Percentiles rank a stretch among this genome's conserved stretches.
phyloP scores from a whole-genome alignment of 1,139 yeast genomes.

The Debaryomyces sp. region DNA sequence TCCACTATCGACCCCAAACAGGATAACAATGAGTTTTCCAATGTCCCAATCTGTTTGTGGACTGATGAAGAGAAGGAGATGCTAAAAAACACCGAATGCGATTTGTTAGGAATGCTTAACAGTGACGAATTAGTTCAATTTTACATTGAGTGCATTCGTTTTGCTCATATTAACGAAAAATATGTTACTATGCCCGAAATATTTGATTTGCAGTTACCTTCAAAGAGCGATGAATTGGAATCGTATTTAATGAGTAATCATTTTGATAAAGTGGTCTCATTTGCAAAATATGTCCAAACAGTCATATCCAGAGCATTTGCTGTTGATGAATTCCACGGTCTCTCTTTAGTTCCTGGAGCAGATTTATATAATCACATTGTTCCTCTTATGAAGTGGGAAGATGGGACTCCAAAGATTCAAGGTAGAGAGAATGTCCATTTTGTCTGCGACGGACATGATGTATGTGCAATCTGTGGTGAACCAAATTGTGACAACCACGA shows the following conservation, averaged over 20 bases:
- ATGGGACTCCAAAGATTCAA: constrained; percentile 12
- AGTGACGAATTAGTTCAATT: constrained; percentile 57
- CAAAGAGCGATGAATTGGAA: constrained; percentile 8
- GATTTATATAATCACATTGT: constrained; percentile 81
- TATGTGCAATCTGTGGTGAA: constrained; percentile 72
- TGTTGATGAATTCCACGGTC: constrained; percentile 72
- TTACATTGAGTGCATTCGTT: constrained; percentile 52
- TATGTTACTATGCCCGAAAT: constrained; percentile 43
- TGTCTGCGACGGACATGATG: constrained; percentile 66
- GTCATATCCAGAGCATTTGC: constrained; percentile 81
- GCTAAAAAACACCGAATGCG: constrained; percentile 69
- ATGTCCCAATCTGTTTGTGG: constrained; percentile 75
- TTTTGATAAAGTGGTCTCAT: constrained; percentile 32
- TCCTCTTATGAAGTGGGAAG: constrained; percentile 21
- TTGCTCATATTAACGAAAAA: constrained; percentile 40
- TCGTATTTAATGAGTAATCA: constrained; percentile 14
- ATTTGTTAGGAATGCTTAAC: constrained; percentile 63
- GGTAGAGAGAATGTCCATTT: constrained; percentile 70
- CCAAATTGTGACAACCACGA: constrained; percentile 56
- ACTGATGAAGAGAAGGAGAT: constrained; percentile 44
- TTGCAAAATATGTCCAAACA: constrained; percentile 56
- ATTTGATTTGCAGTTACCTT: constrained; percentile 22
- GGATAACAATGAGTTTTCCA: constrained; percentile 21
- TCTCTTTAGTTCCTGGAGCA: constrained; percentile 87
- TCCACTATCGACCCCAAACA: constrained; percentile 49